phyloP scores from a whole-genome alignment of 345 rosid species.

The Triadica sebifera region DNA sequence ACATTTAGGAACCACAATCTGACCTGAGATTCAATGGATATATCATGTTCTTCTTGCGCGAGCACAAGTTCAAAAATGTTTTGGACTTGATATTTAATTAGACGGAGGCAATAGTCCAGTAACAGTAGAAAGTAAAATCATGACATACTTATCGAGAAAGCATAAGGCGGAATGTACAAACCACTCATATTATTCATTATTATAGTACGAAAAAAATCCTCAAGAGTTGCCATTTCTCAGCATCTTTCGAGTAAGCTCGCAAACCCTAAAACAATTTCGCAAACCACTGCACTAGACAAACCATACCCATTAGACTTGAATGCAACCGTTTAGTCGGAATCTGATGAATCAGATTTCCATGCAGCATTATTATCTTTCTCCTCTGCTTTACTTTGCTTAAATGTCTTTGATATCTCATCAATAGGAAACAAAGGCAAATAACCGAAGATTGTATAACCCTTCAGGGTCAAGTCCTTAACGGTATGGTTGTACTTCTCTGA shows the following conservation, averaged over 20 bases:
- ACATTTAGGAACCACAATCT: too few relatives aligned
- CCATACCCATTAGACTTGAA: neutral
- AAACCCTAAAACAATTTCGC: neutral
- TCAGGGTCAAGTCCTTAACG: slow-evolving; percentile 42
- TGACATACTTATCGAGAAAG: neutral
- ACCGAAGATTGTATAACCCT: slow-evolving; percentile 54
- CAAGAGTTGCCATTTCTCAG: neutral
- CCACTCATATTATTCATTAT: slow-evolving; percentile 4
- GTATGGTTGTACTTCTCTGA: slow-evolving; percentile 52
- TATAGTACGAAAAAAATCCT: neutral
- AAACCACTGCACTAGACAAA: neutral
- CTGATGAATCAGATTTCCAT: slow-evolving; percentile 46
- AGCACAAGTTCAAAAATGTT: too few relatives aligned
- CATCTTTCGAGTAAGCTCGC: neutral
- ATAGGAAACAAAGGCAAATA: slow-evolving; percentile 67
- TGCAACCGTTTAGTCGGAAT: slow-evolving; percentile 36
- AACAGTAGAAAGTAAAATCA: neutral
- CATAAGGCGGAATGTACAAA: slow-evolving; percentile 1
- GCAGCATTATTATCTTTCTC: slow-evolving; percentile 34
- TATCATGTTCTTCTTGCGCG: too few relatives aligned
- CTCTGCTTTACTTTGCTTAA: slow-evolving; percentile 39
- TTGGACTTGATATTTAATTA: too few relatives aligned
- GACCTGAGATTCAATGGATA: neutral
- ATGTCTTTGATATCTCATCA: slow-evolving; percentile 58
- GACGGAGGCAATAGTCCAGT: neutral